A percentile compares a stretch with the other conserved stretches of the same genome.
phyloP scores from a whole-genome alignment of 192 early-diverging fungal species.

The Tieghemiomyces parasiticus region DNA sequence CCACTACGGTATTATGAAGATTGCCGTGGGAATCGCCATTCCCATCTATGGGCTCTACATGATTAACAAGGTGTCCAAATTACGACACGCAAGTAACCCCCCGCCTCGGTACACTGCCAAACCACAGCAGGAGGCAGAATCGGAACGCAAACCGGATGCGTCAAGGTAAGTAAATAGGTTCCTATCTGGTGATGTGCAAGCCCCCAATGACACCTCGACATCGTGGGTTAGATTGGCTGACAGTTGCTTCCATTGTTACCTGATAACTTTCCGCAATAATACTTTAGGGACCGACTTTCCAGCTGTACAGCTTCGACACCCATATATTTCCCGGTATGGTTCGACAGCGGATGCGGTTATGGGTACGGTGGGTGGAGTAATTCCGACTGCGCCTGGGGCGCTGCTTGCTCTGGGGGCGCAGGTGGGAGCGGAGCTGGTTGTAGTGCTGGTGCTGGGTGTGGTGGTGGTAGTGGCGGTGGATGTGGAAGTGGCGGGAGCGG shows the following conservation, averaged over 20 bases:
- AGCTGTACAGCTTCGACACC: not conserved
- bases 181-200: not conserved
- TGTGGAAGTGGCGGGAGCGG: conserved; percentile 12
- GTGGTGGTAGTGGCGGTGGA: conserved; percentile 11
- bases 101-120: too few species aligned
- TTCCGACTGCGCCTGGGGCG: not conserved
- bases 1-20: not conserved
- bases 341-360: not conserved
- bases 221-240: not conserved
- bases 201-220: not conserved
- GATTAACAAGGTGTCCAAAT: too few species aligned
- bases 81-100: too few species aligned
- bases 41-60: too few species aligned
- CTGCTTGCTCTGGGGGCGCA: not conserved
- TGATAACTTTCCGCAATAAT: not conserved
- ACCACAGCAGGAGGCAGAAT: too few species aligned
- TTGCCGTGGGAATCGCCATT: too few species aligned
- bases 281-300: not conserved
- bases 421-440: not conserved
- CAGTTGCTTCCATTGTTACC: not conserved
- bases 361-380: not conserved
- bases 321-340: not conserved
- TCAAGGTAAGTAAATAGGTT: not conserved
- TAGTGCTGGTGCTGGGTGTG: conserved; percentile 12
- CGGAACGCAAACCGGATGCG: not conserved